phyloP scores from a whole-genome alignment of 257 asterid genomes.

The Craterostigma plantagineum region DNA sequence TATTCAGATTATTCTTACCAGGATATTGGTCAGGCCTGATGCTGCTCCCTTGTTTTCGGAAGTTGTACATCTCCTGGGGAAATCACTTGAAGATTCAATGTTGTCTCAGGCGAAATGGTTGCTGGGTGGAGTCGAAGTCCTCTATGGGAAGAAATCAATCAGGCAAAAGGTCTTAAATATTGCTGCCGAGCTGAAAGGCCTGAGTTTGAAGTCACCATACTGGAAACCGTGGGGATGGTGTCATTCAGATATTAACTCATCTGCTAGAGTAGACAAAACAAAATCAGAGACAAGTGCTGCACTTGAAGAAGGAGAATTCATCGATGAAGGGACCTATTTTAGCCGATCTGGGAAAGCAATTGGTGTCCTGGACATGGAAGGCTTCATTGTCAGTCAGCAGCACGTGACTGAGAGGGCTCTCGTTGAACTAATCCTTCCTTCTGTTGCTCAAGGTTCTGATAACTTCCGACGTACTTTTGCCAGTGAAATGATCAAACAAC shows the following conservation, averaged over 20 bases:
- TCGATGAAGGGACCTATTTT: constrained; percentile 47
- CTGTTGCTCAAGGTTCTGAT: constrained; percentile 83
- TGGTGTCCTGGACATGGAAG: constrained; percentile 38
- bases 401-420: constrained; percentile 88
- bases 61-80: constrained; percentile 72
- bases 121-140: constrained; percentile 80
- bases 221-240: constrained; percentile 99
- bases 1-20: constrained; percentile 68
- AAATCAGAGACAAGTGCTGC: constrained; percentile 42
- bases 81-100: constrained; percentile 90
- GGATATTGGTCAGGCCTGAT: constrained; percentile 93
- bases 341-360: constrained; percentile 42
- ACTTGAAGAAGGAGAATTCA: constrained; percentile 94
- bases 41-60: constrained; percentile 93
- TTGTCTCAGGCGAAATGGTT: constrained; percentile 92
- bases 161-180: constrained; percentile 67
- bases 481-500: constrained; percentile 87
- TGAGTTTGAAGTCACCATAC: constrained; percentile 49
- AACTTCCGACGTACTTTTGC: constrained; percentile 68
- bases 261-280: constrained; percentile 33
- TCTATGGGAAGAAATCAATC: constrained; percentile 79
- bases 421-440: constrained; percentile 70
- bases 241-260: constrained; percentile 17
- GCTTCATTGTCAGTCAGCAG: constrained; percentile 41
- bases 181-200: constrained; percentile 67